A percentile compares a stretch with the other conserved stretches of the same genome.
Evolutionary conservation across 345 rosid genomes (phyloP).

Genomic region (Camelina laxa): DNA sequence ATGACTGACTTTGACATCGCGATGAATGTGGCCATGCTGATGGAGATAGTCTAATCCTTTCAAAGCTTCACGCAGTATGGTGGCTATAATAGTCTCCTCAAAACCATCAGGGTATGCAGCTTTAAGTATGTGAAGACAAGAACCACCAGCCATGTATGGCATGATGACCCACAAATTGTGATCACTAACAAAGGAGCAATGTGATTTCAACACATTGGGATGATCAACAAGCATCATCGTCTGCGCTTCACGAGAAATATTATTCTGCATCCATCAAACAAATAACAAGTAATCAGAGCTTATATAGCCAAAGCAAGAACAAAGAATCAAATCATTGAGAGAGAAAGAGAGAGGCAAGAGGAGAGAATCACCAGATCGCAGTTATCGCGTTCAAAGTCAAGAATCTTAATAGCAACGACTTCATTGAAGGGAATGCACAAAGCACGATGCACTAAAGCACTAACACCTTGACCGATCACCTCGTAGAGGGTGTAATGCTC

Average conservation of each 20-base stretch:
- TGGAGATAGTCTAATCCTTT: conserved; percentile 97
- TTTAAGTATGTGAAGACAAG: conserved; percentile 95
- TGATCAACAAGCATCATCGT: conserved; percentile 95
- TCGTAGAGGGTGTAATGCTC: conserved; percentile 73
- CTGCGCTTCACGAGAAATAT: conserved; percentile 89
- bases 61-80: conserved; percentile 79
- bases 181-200: conserved; percentile 90
- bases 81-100: conserved; percentile 91
- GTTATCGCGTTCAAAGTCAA: conserved; percentile 93
- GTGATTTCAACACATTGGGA: conserved; percentile 89
- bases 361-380: conserved; percentile 69
- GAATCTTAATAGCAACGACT: conserved; percentile 91
- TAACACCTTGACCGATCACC: conserved; percentile 90
- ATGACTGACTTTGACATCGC: conserved; percentile 87
- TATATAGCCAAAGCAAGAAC: neutral
- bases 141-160: conserved; percentile 99
- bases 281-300: neutral
- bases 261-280: conserved; percentile 50
- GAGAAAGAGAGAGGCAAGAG: neutral
- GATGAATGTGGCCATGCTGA: conserved; percentile 97
- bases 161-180: conserved; percentile 96
- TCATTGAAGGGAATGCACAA: conserved; percentile 71
- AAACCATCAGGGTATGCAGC: conserved; percentile 96
- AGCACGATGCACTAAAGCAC: conserved; percentile 90
- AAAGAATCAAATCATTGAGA: neutral